Base-by-base conservation (phyloP, 371 early-diverging fungal genomes). In the Capillidium heterosporum region DNA sequence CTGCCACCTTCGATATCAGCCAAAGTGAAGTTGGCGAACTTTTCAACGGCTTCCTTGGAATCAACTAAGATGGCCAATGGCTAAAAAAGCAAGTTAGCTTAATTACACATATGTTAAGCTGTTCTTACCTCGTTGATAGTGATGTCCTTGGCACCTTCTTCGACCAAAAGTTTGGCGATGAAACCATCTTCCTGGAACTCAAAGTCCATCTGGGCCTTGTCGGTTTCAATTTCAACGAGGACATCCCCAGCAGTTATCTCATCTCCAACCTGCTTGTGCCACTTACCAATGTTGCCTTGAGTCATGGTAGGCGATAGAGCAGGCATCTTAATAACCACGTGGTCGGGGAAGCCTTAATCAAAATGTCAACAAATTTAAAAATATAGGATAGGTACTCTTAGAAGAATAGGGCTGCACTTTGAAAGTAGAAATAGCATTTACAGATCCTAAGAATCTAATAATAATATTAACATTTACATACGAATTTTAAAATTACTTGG, bases 191-290 rank as follows among this genome's bases (percentile, higher is more conserved):
- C 98, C 72, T 96, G 95, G 74, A 87, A 93, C 73, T 98, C 98
- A 70, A 95, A 92, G 69, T 98, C 98, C 95, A 98, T 96, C 72
- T 91, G 92, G 48, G 98, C 98, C 82, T 98, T 98, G 74, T 98
- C 96, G 28, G 98, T 98, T 73, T 98, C 98, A 58, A 98, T 90
- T 72, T 95, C 96, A 44, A 91, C 91, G 49, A 98, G 72, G 41
- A 94, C 90, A 67, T 96, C 96, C 56, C 98, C 98, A n/a, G 95
- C 87, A 32, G 71, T 69, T 58, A 98, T 69, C 60, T 70, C 76
- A 72, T 98, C 98, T 32, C 98, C 58, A 35, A 39, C 80, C 69
- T 84, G 78, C 78, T 95, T 95, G 66, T 86, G 78, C 95, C 95
- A 98, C 57, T 74, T 66, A 47, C 93, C 94, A 61, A 98, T 79